Percentiles rank a stretch among this genome's conserved stretches.
Evolutionary conservation across 2,329 filamentous ascomycete species (phyloP).

Genomic region (Colletotrichum cuscutae): DNA sequence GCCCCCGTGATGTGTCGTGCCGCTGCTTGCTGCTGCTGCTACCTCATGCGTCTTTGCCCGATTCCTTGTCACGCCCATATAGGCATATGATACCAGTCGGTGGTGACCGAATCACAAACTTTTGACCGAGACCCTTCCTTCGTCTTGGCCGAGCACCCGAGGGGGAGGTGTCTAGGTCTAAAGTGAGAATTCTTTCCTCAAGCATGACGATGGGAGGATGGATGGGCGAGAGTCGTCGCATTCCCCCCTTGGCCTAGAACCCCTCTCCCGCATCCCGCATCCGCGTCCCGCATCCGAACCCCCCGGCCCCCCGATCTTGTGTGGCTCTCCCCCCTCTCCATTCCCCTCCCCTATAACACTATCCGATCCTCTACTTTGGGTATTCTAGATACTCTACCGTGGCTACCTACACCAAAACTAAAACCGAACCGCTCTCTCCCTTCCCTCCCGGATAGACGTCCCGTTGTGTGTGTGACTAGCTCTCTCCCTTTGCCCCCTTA

Average conservation of each 20-base stretch:
- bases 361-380: background rate
- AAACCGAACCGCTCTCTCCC: slow-evolving; percentile 6
- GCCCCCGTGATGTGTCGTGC: background rate
- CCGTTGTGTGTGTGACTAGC: background rate
- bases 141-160: background rate
- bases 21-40: too few species aligned
- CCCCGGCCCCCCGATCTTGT: background rate
- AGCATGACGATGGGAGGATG: background rate
- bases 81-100: background rate
- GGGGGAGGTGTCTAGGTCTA: too few species aligned
- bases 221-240: too few species aligned
- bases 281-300: background rate
- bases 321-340: background rate
- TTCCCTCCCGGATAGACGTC: slow-evolving; percentile 14
- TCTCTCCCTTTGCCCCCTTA: slow-evolving; percentile 17
- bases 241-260: too few species aligned
- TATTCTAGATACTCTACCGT: background rate
- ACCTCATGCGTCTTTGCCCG: background rate
- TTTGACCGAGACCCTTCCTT: background rate
- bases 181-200: background rate
- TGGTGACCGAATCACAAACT: background rate
- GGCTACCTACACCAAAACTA: background rate
- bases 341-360: slow-evolving; percentile 9
- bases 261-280: background rate
- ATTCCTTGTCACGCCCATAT: background rate